phyloP scores from a whole-genome alignment of 2,329 filamentous ascomycete genomes.

The Aspergillus neoniger region DNA sequence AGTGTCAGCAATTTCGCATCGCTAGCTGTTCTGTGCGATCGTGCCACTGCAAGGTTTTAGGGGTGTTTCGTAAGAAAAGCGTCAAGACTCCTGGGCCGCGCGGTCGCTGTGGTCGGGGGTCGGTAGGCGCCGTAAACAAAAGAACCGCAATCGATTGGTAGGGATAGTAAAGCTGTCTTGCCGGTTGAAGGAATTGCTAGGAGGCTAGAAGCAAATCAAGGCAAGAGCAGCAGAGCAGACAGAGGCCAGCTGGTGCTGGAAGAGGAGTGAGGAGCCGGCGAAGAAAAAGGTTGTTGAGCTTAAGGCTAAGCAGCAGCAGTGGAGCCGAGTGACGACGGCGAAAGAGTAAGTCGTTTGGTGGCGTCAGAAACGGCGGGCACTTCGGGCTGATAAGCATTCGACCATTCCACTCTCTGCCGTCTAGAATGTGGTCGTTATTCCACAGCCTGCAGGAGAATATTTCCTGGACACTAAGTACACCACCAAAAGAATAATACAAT shows the following conservation, averaged over 20 bases:
- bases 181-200: background rate
- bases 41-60: background rate
- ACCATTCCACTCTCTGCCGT: background rate
- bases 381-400: constrained; percentile 1
- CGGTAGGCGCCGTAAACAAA: background rate
- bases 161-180: background rate
- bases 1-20: constrained; percentile 12
- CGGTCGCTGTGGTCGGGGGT: background rate
- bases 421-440: background rate
- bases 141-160: background rate
- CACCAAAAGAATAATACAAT: background rate
- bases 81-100: background rate
- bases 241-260: background rate
- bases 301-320: background rate
- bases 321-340: constrained; percentile 3
- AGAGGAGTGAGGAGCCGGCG: background rate
- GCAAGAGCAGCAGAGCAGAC: background rate
- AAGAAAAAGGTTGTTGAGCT: background rate
- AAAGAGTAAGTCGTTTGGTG: background rate
- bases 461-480: too few species aligned
- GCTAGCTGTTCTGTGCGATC: constrained; percentile 6
- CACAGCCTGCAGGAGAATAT: too few species aligned
- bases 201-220: background rate
- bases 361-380: background rate
- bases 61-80: background rate